Evolutionary conservation across 192 early-diverging fungal genomes (phyloP), one percentile per base, ranked within the genome.

Genomic region (Coemansia javaensis): DNA sequence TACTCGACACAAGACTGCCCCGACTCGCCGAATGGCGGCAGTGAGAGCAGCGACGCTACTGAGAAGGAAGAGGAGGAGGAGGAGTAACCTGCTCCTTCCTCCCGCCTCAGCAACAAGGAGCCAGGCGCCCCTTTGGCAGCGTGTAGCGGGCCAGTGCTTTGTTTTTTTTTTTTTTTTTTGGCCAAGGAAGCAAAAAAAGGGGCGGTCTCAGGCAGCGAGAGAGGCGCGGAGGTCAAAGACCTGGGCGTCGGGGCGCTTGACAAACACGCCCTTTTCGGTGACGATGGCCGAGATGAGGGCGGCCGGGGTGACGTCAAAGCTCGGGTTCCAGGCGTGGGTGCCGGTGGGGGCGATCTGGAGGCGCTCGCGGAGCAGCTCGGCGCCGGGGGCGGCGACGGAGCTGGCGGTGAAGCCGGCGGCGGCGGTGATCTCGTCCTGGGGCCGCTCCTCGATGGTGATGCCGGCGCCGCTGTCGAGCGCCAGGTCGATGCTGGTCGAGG

Each of bases 241-340:
- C 5, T 54, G 59, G 0, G 48, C 52, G 5, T 71, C 79, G 16
- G 64, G 55, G 13, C 47, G 36, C 57, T 85, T 85, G 16, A 71
- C 75, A 47, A 81, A 62, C 7, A 91, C 91, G 11, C 92, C 93
- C 56, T 78, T 81, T 50, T 99, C 94, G 5, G 94, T 99, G 3
- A 93, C 89, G 53, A 99, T 90, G 0, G 87, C 88, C 10, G 87
- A 79, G 53, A 99, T 91, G 15, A 99, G 74, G 13, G 66, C 38
- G 1, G 90, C 89, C 5, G 94, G 93, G 2, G 91, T 93, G 16
- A 96, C 87, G 47, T 98, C 95, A 66, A 98, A 98, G 36, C 88
- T 87, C 11, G 96, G 92, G 59, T 99, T 95, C 96, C 96, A 99
- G n/a, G 93, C 90, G 17, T 62, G 53, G 49, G 92, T 87, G 0